Evolutionary conservation across 805 yeast genomes (phyloP), one percentile per base, ranked within the genome.

Genomic region (Yarrowia porcina): DNA sequence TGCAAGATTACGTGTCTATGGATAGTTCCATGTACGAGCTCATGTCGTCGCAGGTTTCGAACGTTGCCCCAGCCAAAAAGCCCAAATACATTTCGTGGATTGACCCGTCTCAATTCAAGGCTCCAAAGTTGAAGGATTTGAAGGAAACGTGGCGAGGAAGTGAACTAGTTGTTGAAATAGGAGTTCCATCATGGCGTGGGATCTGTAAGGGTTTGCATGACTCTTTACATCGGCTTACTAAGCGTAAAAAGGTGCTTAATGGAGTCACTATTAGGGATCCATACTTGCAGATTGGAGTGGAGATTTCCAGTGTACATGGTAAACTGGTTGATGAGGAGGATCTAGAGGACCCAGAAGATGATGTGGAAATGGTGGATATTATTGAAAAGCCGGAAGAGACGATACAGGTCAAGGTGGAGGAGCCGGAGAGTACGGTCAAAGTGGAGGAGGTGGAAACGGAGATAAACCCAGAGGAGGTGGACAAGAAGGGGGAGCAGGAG

Each of bases 151-250:
- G 61, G 61, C 28, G 38, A 4, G 61, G 61, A 12, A 41, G 39
- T 4, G 61, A 56, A n/a, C 61, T 56, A 2, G 61, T 56, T 11
- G 49, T 56, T 13, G 49, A 39, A 17, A 56, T 56, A 4, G 49
- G 49, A 27, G 61, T 39, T 3, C 61, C 61, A 6, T 56, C 61
- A 9, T 56, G 61, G 61, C 35, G 47, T 10, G 61, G 61, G 2
- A 41, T 56, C 28, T 39, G 47, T 36, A 39, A 41, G 30, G 61
- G 61, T 2, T 30, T 56, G 3, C 45, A 42, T 12, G 64, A 47
- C 9, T 36, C 63, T 9, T 27, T 63, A 13, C 38, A 35, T 17
- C 33, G 52, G 32, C 38, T 41, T 7, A 42, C 45, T n/a, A 35
- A 41, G 17, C 33, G 36, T 1, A 54, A 54, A 15, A 59, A 59